phyloP scores from a whole-genome alignment of 768 basidiomycete genomes.

The Omphalotus guepiniiformis region DNA sequence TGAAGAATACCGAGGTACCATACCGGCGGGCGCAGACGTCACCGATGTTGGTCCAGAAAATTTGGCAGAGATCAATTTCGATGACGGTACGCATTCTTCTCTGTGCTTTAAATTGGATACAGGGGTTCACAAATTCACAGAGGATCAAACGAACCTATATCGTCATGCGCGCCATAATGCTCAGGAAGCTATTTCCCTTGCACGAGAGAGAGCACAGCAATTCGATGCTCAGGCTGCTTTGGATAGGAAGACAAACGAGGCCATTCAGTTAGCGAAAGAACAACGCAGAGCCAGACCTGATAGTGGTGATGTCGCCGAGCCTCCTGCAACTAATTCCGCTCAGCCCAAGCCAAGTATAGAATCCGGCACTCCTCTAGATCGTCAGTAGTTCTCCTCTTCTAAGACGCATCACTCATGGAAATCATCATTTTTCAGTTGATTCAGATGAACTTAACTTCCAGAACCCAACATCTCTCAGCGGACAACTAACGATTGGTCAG shows the following conservation, averaged over 20 bases:
- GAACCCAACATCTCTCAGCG: constrained; percentile 89
- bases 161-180: constrained; percentile 85
- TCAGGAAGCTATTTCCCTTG: constrained; percentile 79
- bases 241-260: constrained; percentile 79
- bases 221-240: constrained; percentile 84
- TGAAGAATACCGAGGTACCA: constrained; percentile 32
- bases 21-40: constrained; percentile 56
- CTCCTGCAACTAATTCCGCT: constrained; percentile 41
- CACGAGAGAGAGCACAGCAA: constrained; percentile 71
- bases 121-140: constrained; percentile 34
- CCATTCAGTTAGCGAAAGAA: constrained; percentile 60
- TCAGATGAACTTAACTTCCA: constrained; percentile 99
- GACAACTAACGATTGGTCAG: constrained; percentile 81
- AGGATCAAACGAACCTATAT: constrained; percentile 83
- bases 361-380: constrained; percentile 58
- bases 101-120: constrained; percentile 3
- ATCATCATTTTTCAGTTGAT: constrained; percentile 54
- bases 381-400: constrained; percentile 43
- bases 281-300: constrained; percentile 19
- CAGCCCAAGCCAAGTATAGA: not conserved
- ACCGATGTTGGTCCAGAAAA: constrained; percentile 46
- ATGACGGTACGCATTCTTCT: constrained; percentile 60
- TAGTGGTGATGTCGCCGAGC: constrained; percentile 2
- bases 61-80: constrained; percentile 82
- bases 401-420: not conserved